Evolutionary conservation across 2,329 filamentous ascomycete genomes (phyloP).

Genomic region (Ophidiomyces ophidiicola): DNA sequence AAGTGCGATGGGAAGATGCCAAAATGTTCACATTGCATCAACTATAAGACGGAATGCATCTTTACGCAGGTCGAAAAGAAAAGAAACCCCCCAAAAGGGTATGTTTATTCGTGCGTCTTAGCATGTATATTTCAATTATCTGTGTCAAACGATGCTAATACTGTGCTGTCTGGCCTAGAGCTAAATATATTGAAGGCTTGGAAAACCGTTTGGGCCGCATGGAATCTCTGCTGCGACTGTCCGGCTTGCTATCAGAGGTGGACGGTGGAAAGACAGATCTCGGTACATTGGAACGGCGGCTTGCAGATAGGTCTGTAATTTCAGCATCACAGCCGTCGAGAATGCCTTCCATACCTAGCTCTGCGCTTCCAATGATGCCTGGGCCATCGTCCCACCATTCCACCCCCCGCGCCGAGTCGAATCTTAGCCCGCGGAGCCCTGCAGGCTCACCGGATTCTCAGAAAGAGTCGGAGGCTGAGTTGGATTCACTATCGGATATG

Average conservation of each 20-base stretch:
- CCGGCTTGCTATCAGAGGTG: constrained; percentile 73
- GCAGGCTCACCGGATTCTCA: constrained; percentile 42
- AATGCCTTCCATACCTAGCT: constrained; percentile 11
- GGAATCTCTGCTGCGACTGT: constrained; percentile 80
- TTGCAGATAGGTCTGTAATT: constrained; percentile 40
- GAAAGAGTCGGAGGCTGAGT: constrained; percentile 52
- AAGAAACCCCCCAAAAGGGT: constrained; percentile 93
- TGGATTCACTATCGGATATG: constrained; percentile 87
- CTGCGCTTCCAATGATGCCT: constrained; percentile 8
- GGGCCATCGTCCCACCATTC: constrained; percentile 28
- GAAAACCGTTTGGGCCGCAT: constrained; percentile 92
- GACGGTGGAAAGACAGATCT: constrained; percentile 78
- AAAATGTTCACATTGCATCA: constrained; percentile 87
- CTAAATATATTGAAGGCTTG: constrained; percentile 94
- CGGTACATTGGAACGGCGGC: constrained; percentile 69
- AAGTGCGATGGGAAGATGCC: constrained; percentile 97
- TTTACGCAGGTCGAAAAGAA: constrained; percentile 99
- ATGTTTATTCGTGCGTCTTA: constrained; percentile 24
- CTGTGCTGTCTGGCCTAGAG: constrained; percentile 39
- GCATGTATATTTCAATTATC: not conserved
- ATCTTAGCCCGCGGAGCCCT: constrained; percentile 39
- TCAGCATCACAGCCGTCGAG: constrained; percentile 14
- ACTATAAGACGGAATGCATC: constrained; percentile 95
- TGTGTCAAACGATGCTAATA: constrained; percentile 5
- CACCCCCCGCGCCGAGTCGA: constrained; percentile 36